A percentile compares a stretch with the other conserved stretches of the same genome.
These are phyloP conservation scores for Cryptosporidium ubiquitum DNA, from an alignment of 169 alveolate genomes.

Conservation along the genomic window DNA sequence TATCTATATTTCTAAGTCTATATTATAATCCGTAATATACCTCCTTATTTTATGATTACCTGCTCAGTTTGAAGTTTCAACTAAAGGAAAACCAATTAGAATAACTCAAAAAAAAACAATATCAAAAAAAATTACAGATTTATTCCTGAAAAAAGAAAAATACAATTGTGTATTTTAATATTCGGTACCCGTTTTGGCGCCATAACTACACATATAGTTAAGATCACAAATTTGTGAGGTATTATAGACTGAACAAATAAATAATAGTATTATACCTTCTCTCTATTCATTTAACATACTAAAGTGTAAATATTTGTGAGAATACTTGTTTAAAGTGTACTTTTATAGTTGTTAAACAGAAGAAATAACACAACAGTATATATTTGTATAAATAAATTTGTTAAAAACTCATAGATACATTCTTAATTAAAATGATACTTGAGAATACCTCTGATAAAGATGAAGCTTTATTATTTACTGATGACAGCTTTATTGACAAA, in stretches of 20 bases:
- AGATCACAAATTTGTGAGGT: slow-evolving; percentile 7
- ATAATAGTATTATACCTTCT: too few species aligned
- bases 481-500: slow-evolving; percentile 57
- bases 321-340: background rate
- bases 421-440: background rate
- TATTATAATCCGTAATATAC: background rate
- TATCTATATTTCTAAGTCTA: background rate
- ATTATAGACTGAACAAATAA: background rate
- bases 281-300: too few species aligned
- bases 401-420: background rate
- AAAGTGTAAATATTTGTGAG: background rate
- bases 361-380: background rate
- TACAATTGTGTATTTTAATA: background rate
- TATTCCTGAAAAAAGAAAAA: too few species aligned
- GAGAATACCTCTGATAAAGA: background rate
- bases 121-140: background rate
- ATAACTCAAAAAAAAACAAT: background rate
- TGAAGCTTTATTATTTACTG: background rate
- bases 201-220: background rate
- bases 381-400: too few species aligned
- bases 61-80: background rate
- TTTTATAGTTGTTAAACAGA: background rate
- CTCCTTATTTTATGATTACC: background rate
- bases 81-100: background rate
- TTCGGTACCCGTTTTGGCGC: slow-evolving; percentile 2